These are phyloP conservation scores for Protea cynaroides DNA, from an alignment of 164 flowering plant genomes.

Conservation along the genomic window DNA sequence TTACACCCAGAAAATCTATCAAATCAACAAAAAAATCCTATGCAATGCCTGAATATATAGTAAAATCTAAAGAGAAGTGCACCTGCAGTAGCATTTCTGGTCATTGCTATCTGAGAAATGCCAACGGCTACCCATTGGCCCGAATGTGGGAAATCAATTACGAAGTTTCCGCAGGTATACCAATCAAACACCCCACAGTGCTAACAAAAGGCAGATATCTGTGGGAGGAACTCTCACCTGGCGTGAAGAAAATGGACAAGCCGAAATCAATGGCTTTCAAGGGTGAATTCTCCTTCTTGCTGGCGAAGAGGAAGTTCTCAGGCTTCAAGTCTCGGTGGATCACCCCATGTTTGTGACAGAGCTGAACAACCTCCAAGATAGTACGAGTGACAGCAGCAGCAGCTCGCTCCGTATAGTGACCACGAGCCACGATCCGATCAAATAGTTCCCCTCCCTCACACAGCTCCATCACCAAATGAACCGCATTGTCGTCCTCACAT, in stretches of 20 bases:
- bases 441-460: slow-evolving; percentile 94
- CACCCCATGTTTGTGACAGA: slow-evolving; percentile 88
- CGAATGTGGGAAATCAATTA: neutral
- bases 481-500: slow-evolving; percentile 88
- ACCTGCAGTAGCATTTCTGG: no score
- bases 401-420: slow-evolving; percentile 82
- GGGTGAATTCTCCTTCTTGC: slow-evolving; percentile 95
- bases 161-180: neutral
- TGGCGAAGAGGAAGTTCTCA: slow-evolving; percentile 85
- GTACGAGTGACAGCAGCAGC: slow-evolving; percentile 78
- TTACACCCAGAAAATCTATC: no score
- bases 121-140: no score
- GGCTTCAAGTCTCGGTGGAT: slow-evolving; percentile 94
- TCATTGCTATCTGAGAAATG: no score
- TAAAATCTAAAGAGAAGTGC: no score
- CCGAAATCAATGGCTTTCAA: slow-evolving; percentile 95
- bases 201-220: neutral
- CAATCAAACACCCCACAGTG: neutral
- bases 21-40: no score
- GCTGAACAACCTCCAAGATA: slow-evolving; percentile 86
- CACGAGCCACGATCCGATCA: slow-evolving; percentile 88
- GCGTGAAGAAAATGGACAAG: slow-evolving; percentile 92
- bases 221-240: slow-evolving; percentile 39
- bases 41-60: no score
- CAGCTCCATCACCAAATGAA: slow-evolving; percentile 93